phyloP scores from a whole-genome alignment of 805 yeast genomes.

The Jamesozyma gamospora region DNA sequence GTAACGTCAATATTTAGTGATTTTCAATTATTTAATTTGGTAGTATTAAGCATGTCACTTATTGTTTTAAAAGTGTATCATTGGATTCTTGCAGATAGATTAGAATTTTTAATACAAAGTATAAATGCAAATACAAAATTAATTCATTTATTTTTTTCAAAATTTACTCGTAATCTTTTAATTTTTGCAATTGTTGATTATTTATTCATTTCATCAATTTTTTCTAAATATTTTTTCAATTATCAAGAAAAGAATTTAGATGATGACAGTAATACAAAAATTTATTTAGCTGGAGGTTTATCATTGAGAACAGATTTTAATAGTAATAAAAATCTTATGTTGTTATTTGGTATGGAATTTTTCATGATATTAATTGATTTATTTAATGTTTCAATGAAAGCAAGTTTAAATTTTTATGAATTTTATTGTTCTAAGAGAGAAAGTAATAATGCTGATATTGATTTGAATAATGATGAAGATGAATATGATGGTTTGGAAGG shows the following conservation, averaged over 20 bases:
- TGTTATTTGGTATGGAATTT: conserved; percentile 69
- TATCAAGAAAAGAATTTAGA: neutral
- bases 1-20: conserved; percentile 45
- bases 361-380: conserved; percentile 51
- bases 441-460: conserved; percentile 5
- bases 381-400: conserved; percentile 22
- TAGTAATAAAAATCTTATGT: conserved; percentile 31
- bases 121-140: conserved; percentile 25
- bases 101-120: conserved; percentile 41
- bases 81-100: conserved; percentile 49
- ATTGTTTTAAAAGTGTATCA: conserved; percentile 60
- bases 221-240: neutral
- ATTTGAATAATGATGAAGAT: conserved; percentile 40
- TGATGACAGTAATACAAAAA: neutral
- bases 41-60: conserved; percentile 31
- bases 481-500: conserved; percentile 49
- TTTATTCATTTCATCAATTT: conserved; percentile 1
- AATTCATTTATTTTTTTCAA: conserved; percentile 25
- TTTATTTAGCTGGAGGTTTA: neutral
- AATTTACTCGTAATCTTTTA: conserved; percentile 27
- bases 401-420: conserved; percentile 42
- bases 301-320: neutral
- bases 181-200: conserved; percentile 43
- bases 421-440: conserved; percentile 19
- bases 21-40: conserved; percentile 37